Conservation (phyloP, 305 asterid species). For the Fraxinus angustifolia region DNA sequence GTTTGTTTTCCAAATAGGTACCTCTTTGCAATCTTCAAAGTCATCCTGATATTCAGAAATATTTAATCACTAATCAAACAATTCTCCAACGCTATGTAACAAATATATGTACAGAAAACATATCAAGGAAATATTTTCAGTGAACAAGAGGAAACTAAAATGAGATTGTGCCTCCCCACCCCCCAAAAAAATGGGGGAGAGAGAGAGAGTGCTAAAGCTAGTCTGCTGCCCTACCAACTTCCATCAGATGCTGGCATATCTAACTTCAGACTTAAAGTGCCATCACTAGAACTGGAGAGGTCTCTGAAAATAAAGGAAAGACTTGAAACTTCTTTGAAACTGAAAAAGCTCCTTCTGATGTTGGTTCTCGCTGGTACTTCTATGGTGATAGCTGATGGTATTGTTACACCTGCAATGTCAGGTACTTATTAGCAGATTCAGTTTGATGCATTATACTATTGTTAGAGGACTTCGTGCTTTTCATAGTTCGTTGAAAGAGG, state of each 20-base stretch:
- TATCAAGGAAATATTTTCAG: no score
- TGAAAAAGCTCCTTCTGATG: slow-evolving; percentile 78
- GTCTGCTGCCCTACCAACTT: slow-evolving; percentile 87
- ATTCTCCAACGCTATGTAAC: not conserved
- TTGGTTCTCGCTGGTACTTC: slow-evolving; percentile 98
- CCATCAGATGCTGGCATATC: slow-evolving; percentile 95
- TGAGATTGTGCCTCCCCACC: no score
- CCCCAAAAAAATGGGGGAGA: no score
- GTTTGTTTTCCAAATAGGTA: not conserved
- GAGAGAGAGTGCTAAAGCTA: no score
- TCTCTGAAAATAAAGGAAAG: slow-evolving; percentile 89
- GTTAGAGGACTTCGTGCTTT: slow-evolving; percentile 17
- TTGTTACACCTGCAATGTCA: slow-evolving; percentile 99
- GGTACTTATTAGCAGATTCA: slow-evolving; percentile 43
- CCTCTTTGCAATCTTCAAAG: not conserved
- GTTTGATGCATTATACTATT: slow-evolving; percentile 14
- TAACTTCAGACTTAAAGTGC: slow-evolving; percentile 93
- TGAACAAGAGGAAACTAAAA: no score
- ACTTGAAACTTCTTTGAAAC: slow-evolving; percentile 77
- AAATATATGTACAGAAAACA: not conserved
- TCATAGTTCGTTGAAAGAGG: slow-evolving; percentile 9
- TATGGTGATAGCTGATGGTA: slow-evolving; percentile 98
- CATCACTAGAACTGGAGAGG: slow-evolving; percentile 92
- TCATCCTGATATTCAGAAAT: not conserved
- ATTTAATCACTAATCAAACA: slow-evolving; percentile 5